Evolutionary conservation across 2,329 filamentous ascomycete genomes (phyloP), one percentile per base, ranked within the genome.

Genomic region (Claviceps fusiformis): DNA sequence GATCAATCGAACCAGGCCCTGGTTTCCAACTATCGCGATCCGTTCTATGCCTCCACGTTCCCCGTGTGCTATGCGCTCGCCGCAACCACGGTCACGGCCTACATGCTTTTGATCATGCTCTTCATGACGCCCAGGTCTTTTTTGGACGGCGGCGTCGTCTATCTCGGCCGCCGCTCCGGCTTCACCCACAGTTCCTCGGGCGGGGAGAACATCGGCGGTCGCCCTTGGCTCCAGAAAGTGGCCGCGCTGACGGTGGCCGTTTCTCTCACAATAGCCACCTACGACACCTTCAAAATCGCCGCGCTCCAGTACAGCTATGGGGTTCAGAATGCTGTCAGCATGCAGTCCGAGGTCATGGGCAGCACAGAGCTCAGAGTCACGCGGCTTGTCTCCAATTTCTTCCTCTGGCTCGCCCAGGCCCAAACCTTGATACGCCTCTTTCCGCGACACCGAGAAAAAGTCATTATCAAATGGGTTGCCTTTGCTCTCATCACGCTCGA

Each of bases 381-480:
- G 57, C 86, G 91, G 60, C 82, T 97, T 61, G 89, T 98, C 60
- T 97, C 92, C 19, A 90, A 95, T 69, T 91, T 93, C 1, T 97
- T 97, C 68, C 77, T 98, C 35, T 97, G 93, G 92, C 82, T 98
- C 44, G 93, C 93, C 1, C 93, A 98, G 70, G 92, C 95, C 1
- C 93, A 98, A 72, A 98, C 93, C 0, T 73, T 98, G 56, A 97
- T 97, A 62, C 86, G 93, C 54, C 77, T 98, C 1, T 98, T 98
- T 62, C 93, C 93, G 8, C 88, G 93, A 39, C 92, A 97, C 65
- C 88, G 95, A 65, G 93, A 98, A 71, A 97, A 97, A 72, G 85
- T 97, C 53, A 88, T 97, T 61, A 98, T 98, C 72, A 97, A 97
- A 73, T 98, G 92, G 92, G 89, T 92, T 17, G 93, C 92, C 1